Conservation (phyloP, 768 basidiomycete species). For the Lactifluus echinatus region DNA sequence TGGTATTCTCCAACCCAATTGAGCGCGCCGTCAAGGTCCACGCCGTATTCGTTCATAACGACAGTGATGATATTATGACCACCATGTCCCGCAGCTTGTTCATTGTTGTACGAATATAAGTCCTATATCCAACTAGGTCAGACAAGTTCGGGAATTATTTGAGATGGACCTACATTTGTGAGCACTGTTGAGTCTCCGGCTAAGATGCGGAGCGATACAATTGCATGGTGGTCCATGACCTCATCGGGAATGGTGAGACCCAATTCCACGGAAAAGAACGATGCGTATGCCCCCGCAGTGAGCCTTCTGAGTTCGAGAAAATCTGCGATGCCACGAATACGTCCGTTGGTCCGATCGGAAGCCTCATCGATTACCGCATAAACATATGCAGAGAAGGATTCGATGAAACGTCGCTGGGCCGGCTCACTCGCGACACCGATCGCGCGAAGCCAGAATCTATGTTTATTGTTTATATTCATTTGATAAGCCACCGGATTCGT, state of each 20-base stretch:
- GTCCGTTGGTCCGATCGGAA: slow-evolving; percentile 28
- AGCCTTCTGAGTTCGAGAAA: slow-evolving; percentile 36
- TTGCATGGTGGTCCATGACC: slow-evolving; percentile 32
- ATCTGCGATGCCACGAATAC: slow-evolving; percentile 31
- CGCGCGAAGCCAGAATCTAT: slow-evolving; percentile 32
- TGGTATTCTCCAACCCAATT: slow-evolving; percentile 15
- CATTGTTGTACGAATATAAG: slow-evolving; percentile 29
- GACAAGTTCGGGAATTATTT: not conserved
- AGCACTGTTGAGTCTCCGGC: slow-evolving; percentile 32
- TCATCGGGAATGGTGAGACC: slow-evolving; percentile 34
- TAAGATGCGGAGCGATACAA: slow-evolving; percentile 17
- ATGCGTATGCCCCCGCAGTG: slow-evolving; percentile 34
- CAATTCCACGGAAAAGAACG: slow-evolving; percentile 31
- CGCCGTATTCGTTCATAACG: slow-evolving; percentile 22
- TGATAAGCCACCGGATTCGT: not conserved
- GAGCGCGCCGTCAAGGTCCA: slow-evolving; percentile 24
- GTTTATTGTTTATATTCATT: not conserved
- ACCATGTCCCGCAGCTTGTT: slow-evolving; percentile 25
- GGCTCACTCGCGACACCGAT: slow-evolving; percentile 20
- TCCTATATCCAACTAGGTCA: slow-evolving; percentile 18
- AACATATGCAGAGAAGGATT: slow-evolving; percentile 30
- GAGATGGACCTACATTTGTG: slow-evolving; percentile 27
- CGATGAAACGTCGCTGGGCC: slow-evolving; percentile 31
- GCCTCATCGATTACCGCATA: slow-evolving; percentile 36
- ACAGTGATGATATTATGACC: slow-evolving; percentile 26